A percentile compares a stretch with the other conserved stretches of the same genome.
These are phyloP conservation scores for Ascocoryne sarcoides DNA, from an alignment of 2,329 filamentous ascomycete genomes.

Conservation along the genomic window DNA sequence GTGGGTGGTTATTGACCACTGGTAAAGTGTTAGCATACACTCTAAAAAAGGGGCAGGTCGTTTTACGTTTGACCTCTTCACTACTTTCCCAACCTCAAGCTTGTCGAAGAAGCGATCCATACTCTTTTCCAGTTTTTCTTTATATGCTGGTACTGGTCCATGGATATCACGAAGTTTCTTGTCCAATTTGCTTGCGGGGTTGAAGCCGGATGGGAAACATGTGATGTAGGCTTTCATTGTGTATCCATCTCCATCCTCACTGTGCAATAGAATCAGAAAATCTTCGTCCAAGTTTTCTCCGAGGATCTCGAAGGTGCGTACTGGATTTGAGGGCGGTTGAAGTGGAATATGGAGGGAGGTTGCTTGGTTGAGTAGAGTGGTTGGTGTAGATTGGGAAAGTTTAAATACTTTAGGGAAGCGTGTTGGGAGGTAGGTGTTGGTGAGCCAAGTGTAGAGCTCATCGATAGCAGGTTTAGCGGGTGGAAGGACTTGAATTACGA, in stretches of 20 bases:
- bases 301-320: slow-evolving; percentile 38
- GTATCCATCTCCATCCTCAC: slow-evolving; percentile 33
- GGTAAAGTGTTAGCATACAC: too few relatives aligned
- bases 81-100: slow-evolving; percentile 43
- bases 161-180: slow-evolving; percentile 47
- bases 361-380: slow-evolving; percentile 36
- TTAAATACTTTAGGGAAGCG: slow-evolving; percentile 47
- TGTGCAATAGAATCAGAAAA: slow-evolving; percentile 48
- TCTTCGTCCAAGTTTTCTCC: slow-evolving; percentile 49
- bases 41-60: too few relatives aligned
- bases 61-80: slow-evolving; percentile 43
- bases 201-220: slow-evolving; percentile 51
- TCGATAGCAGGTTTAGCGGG: slow-evolving; percentile 37
- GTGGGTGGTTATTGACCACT: slow-evolving; percentile 38
- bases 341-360: slow-evolving; percentile 36
- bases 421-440: slow-evolving; percentile 43
- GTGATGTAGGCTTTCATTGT: slow-evolving; percentile 46
- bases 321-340: slow-evolving; percentile 25
- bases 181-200: slow-evolving; percentile 44
- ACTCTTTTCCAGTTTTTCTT: slow-evolving; percentile 43
- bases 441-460: slow-evolving; percentile 49
- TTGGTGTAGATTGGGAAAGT: slow-evolving; percentile 26
- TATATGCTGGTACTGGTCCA: slow-evolving; percentile 48
- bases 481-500: slow-evolving; percentile 32
- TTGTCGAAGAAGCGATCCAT: slow-evolving; percentile 55